These are phyloP conservation scores for Trichoderma asperellum DNA, from an alignment of 2,329 filamentous ascomycete species.

Conservation along the genomic window DNA sequence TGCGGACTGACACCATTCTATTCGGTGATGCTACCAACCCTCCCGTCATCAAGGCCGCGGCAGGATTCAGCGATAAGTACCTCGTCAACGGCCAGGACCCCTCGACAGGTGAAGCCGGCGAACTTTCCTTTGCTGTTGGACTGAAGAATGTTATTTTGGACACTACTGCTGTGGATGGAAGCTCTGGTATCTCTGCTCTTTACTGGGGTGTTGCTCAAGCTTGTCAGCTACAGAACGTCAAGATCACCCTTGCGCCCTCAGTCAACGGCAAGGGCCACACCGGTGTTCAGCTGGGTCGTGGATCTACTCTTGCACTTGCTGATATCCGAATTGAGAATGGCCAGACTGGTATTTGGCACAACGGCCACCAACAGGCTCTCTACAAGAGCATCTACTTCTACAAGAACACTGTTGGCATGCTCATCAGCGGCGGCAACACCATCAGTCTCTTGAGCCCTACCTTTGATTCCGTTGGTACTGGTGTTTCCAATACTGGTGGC, in stretches of 20 bases:
- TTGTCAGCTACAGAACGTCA: constrained; percentile 49
- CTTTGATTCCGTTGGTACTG: constrained; percentile 46
- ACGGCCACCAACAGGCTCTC: constrained; percentile 49
- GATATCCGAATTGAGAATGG: constrained; percentile 48
- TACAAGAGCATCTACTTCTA: constrained; percentile 51
- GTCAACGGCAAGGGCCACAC: constrained; percentile 45
- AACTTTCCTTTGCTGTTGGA: constrained; percentile 48
- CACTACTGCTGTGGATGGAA: constrained; percentile 43
- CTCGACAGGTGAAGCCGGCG: constrained; percentile 39
- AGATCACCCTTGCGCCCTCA: constrained; percentile 46
- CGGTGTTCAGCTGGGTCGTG: constrained; percentile 47
- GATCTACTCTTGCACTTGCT: constrained; percentile 47
- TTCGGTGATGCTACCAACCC: constrained; percentile 51
- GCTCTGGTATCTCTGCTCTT: constrained; percentile 45
- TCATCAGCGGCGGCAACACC: constrained; percentile 41
- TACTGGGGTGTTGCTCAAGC: constrained; percentile 52
- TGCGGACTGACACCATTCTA: constrained; percentile 51
- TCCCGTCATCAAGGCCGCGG: constrained; percentile 47
- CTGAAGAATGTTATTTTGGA: constrained; percentile 51
- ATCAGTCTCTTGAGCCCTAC: constrained; percentile 47
- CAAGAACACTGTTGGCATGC: constrained; percentile 45
- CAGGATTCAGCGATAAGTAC: constrained; percentile 41
- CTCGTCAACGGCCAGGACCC: constrained; percentile 46
- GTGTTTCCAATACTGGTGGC: constrained; percentile 42
- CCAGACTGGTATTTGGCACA: constrained; percentile 49